phyloP scores from a whole-genome alignment of 371 early-diverging fungal genomes.

The Mucor sp. region DNA sequence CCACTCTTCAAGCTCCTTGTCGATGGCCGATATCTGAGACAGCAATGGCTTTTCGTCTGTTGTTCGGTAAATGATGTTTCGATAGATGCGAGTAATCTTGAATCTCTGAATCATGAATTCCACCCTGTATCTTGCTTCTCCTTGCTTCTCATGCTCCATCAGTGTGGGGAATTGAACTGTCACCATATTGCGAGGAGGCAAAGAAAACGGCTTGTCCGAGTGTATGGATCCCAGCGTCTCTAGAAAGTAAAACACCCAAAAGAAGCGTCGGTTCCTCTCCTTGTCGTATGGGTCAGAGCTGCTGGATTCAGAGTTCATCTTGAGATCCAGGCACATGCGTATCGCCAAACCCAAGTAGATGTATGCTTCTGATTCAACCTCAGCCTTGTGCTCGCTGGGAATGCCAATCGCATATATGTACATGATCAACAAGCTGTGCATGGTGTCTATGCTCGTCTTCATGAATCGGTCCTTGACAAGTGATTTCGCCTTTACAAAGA shows the following conservation, averaged over 20 bases:
- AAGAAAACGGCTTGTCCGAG: conserved; percentile 44
- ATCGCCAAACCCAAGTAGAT: conserved; percentile 49
- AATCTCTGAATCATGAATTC: conserved; percentile 49
- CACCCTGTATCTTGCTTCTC: conserved; percentile 34
- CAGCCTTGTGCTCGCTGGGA: conserved; percentile 17
- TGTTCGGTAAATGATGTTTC: conserved; percentile 33
- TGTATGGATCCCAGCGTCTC: conserved; percentile 46
- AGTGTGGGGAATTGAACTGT: conserved; percentile 27
- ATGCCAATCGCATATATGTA: conserved; percentile 54
- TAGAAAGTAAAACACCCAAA: conserved; percentile 43
- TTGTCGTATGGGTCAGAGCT: conserved; percentile 8
- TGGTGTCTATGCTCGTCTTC: conserved; percentile 38
- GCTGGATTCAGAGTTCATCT: conserved; percentile 35
- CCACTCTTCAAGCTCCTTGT: conserved; percentile 46
- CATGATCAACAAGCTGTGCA: conserved; percentile 48
- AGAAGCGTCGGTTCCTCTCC: conserved; percentile 39
- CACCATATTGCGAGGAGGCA: conserved; percentile 33
- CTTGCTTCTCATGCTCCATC: conserved; percentile 29
- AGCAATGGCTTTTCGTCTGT: conserved; percentile 41
- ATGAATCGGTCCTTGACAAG: conserved; percentile 39
- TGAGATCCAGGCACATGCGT: conserved; percentile 48
- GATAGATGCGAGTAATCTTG: conserved; percentile 45
- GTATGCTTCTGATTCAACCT: conserved; percentile 51
- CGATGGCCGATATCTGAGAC: conserved; percentile 40
- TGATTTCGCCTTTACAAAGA: conserved; percentile 37